These are phyloP conservation scores for Penicillium sp. DNA, from an alignment of 2,329 filamentous ascomycete genomes.

Conservation along the genomic window DNA sequence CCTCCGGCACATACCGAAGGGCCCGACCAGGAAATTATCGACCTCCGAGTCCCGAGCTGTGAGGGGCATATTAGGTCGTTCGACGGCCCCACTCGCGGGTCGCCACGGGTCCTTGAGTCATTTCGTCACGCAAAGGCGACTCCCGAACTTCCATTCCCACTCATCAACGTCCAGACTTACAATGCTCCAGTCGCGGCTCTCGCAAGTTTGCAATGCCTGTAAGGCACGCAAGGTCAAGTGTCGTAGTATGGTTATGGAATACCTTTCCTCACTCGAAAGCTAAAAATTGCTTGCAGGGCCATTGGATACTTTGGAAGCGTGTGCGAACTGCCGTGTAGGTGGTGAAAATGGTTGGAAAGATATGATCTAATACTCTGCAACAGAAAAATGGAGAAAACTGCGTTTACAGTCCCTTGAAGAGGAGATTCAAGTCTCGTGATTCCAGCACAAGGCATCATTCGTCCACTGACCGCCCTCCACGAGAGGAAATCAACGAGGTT, in stretches of 20 bases:
- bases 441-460: background rate
- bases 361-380: background rate
- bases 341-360: background rate
- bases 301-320: background rate
- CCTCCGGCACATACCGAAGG: background rate
- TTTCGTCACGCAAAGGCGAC: background rate
- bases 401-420: background rate
- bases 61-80: no score
- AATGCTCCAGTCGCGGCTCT: background rate
- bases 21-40: background rate
- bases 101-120: no score
- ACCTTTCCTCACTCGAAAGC: background rate
- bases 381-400: background rate
- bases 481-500: background rate
- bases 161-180: background rate
- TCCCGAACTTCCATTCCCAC: background rate
- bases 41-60: background rate
- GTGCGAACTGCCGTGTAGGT: background rate
- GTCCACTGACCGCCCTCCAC: background rate
- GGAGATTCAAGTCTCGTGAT: background rate
- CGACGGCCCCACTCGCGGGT: no score
- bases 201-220: background rate
- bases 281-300: background rate
- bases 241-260: background rate
- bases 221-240: background rate